Base-by-base conservation (phyloP, 768 basidiomycete genomes). In the Lactarius sp. region DNA sequence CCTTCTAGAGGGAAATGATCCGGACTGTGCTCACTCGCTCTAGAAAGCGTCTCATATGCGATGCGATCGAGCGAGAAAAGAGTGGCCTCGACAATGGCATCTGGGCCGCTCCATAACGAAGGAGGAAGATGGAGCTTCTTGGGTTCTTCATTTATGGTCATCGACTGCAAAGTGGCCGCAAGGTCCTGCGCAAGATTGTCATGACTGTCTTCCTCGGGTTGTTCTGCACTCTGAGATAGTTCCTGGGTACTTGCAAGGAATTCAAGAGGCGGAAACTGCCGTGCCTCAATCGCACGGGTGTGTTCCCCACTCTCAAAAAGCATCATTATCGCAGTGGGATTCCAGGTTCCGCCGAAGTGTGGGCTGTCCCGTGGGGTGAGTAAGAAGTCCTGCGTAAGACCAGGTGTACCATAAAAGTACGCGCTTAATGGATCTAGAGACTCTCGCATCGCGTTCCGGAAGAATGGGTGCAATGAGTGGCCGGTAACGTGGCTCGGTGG, bases 341-440 rank as follows among this genome's bases (percentile, higher is more conserved):
- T 90, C 71, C 79, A 85, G 12, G 80, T 75, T 4, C 85, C 82
- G 44, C 77, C 74, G 71, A 86, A 88, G 73, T 93, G 87, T 4
- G 91, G 91, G 56, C 71, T 87, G 9, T 78, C 75, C 52, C 81
- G 80, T 1, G 93, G 88, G n/a, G 92, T 71, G 20, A 94, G 80
- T 20, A 89, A 73, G 72, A 89, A 93, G 70, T 97, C 93, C 70
- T 94, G 90, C 8, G 86, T 79, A 0, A 83, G 75, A 1, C 84
- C 81, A 9, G 74, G 70, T 0, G 85, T 83, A 14, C 78, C 75
- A 69, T 91, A 92, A 65, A 84, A 82, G 59, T 80, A 83, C 1
- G 79, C 73, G 62, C 81, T 76, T 12, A 73, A 71, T 0, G 82
- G 78, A 8, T 75, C 68, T 1, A 88, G 73, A 7, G 87, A 87